Evolutionary conservation across 2,329 filamentous ascomycete genomes (phyloP).

Genomic region (Ophiocordyceps australis): DNA sequence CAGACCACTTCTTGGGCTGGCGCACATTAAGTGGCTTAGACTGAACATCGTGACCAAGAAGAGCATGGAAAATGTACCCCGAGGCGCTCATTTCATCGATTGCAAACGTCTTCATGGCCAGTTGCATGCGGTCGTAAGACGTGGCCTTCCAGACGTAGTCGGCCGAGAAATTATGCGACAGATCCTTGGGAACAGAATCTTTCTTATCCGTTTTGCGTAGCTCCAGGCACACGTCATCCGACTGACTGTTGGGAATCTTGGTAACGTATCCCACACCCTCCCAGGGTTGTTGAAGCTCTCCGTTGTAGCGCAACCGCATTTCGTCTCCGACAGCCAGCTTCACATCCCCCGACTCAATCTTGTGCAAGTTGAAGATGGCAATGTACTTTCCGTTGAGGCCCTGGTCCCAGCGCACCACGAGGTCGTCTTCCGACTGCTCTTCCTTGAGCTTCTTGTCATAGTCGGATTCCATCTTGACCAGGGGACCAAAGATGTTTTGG

Average conservation of each 20-base stretch:
- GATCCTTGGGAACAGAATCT: constrained; percentile 88
- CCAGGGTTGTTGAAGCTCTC: constrained; percentile 82
- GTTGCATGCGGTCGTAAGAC: constrained; percentile 97
- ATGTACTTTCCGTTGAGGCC: constrained; percentile 95
- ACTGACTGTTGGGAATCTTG: constrained; percentile 98
- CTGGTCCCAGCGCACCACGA: constrained; percentile 86
- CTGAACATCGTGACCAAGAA: constrained; percentile 88
- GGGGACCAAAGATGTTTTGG: constrained; percentile 92
- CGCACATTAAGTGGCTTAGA: constrained; percentile 90
- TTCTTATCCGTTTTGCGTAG: constrained; percentile 87
- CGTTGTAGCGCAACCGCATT: constrained; percentile 93
- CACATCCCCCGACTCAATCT: constrained; percentile 93
- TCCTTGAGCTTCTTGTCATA: constrained; percentile 99
- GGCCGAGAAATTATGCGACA: constrained; percentile 93
- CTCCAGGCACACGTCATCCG: constrained; percentile 91
- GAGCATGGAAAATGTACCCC: constrained; percentile 94
- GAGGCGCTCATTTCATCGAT: constrained; percentile 97
- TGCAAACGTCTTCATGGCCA: constrained; percentile 97
- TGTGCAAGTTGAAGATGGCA: constrained; percentile 87
- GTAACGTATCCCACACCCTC: constrained; percentile 97
- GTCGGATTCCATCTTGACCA: constrained; percentile 98
- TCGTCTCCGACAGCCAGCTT: constrained; percentile 96
- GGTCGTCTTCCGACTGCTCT: constrained; percentile 89
- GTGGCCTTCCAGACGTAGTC: constrained; percentile 99
- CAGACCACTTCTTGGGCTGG: constrained; percentile 92